Evolutionary conservation across 2,329 filamentous ascomycete species (phyloP), one percentile per base, ranked within the genome.

Genomic region (Chaetomium sp.): DNA sequence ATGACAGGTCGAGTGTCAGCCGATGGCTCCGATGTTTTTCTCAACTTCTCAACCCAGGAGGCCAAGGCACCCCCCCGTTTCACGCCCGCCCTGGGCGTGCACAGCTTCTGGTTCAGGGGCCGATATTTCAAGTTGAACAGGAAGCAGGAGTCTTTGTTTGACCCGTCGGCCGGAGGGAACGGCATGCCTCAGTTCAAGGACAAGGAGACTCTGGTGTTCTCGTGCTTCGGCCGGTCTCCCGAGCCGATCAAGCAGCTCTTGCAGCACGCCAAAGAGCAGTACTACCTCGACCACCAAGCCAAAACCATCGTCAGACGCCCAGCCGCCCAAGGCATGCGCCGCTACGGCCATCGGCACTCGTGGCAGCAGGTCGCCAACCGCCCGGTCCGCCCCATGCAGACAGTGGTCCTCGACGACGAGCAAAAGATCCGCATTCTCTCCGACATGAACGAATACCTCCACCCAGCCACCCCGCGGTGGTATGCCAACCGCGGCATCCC

Each of bases 401-500:
- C 91, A 0, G 90, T 96, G 1, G 87, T 93, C 2, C 81, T 95
- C 4, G 89, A 92, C 67, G 78, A 82, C 9, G 75, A 81, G 54
- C 84, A 91, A 72, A 94, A 93, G 75, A 78, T 82, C 1, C 80
- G 82, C 35, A 81, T 94, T 3, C 77, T 93, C 10, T 79, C 79
- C 29, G 91, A 95, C 70, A 88, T 94, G 71, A 90, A 91, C 69
- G 90, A 93, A 70, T 94, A 92, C 68, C 80, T 95, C 0, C 86
- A 92, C 61, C 90, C 90, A 0, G 79, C 82, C 0, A 91, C 87
- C 0, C 85, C 87, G 1, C 81, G 82, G 10, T 94, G 90, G 89
- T 94, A 94, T 72, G 86, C 89, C 0, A 87, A 87, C 56, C 82
- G 90, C 1, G 91, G 91, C 0, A 91, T 94, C 33, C 90, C 90